Conservation (phyloP, 2,329 filamentous ascomycete species). For the Alternaria atra region DNA sequence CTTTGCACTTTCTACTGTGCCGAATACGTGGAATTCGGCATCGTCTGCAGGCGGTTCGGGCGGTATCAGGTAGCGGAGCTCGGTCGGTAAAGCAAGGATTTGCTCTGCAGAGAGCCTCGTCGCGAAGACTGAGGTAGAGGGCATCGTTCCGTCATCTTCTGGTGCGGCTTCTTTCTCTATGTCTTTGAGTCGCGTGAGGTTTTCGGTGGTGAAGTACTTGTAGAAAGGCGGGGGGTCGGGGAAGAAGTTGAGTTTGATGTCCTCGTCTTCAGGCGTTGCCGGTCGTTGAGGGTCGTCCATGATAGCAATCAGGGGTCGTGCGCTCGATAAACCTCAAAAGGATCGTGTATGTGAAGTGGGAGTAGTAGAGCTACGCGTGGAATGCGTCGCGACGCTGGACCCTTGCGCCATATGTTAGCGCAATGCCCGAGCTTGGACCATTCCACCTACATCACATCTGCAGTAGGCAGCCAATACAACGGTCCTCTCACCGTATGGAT, state of each 20-base stretch:
- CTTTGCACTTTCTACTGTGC: constrained; percentile 63
- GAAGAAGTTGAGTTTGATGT: constrained; percentile 61
- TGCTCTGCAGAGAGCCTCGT: constrained; percentile 33
- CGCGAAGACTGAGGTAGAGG: constrained; percentile 6
- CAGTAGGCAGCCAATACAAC: not conserved
- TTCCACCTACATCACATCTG: not conserved
- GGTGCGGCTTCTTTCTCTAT: constrained; percentile 53
- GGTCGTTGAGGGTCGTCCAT: constrained; percentile 31
- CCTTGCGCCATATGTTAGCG: constrained; percentile 10
- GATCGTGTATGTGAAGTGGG: not conserved
- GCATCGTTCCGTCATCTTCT: constrained; percentile 17
- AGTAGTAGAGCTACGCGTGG: not conserved
- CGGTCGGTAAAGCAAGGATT: constrained; percentile 67
- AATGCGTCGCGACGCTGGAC: constrained; percentile 13
- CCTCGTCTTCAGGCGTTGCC: constrained; percentile 25
- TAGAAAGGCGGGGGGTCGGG: constrained; percentile 91
- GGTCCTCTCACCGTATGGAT: not conserved
- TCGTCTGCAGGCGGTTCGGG: constrained; percentile 76
- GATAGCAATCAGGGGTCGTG: not conserved
- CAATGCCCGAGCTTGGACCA: constrained; percentile 7
- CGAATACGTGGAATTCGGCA: constrained; percentile 76
- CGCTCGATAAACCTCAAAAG: not conserved
- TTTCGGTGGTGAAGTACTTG: constrained; percentile 83
- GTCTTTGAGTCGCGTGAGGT: constrained; percentile 67
- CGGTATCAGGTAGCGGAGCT: constrained; percentile 81